phyloP scores from a whole-genome alignment of 2,329 filamentous ascomycete species.

The Paracoccidioides lutzii region DNA sequence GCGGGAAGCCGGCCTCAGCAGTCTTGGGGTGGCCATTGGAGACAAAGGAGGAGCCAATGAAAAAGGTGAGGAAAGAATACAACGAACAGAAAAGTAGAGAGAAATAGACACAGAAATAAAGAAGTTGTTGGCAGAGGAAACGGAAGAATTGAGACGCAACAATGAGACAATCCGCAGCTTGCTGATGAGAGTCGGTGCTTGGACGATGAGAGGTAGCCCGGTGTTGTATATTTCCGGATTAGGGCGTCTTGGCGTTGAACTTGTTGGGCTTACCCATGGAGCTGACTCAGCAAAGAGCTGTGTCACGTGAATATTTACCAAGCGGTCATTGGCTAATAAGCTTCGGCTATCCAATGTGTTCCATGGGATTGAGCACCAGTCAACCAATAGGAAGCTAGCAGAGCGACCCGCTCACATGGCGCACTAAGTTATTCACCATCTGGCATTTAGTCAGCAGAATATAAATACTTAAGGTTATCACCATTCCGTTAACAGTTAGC shows the following conservation, averaged over 20 bases:
- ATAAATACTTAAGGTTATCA: background rate
- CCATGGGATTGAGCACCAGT: too few species aligned
- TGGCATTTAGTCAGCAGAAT: background rate
- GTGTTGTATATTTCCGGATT: slow-evolving; percentile 1
- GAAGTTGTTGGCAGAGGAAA: background rate
- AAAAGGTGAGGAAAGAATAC: slow-evolving; percentile 39
- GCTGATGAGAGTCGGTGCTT: background rate
- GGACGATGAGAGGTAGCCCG: background rate
- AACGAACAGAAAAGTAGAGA: slow-evolving; percentile 36
- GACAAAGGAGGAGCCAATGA: slow-evolving; percentile 25
- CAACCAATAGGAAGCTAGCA: too few species aligned
- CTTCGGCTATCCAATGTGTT: too few species aligned
- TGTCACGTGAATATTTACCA: background rate
- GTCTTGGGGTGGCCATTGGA: slow-evolving; percentile 46
- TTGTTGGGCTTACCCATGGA: slow-evolving; percentile 1
- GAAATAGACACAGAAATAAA: slow-evolving; percentile 23
- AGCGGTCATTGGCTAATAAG: too few species aligned
- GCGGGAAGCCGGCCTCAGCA: slow-evolving; percentile 52
- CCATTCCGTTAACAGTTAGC: background rate
- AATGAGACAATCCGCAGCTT: background rate
- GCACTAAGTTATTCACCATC: background rate
- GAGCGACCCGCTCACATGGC: background rate
- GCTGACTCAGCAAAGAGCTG: background rate
- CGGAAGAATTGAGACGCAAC: background rate
- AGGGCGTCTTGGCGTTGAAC: background rate